Percentiles rank a stretch among this genome's conserved stretches.
Conservation (phyloP, 257 asterid species). For the Solanum paucissectum region DNA sequence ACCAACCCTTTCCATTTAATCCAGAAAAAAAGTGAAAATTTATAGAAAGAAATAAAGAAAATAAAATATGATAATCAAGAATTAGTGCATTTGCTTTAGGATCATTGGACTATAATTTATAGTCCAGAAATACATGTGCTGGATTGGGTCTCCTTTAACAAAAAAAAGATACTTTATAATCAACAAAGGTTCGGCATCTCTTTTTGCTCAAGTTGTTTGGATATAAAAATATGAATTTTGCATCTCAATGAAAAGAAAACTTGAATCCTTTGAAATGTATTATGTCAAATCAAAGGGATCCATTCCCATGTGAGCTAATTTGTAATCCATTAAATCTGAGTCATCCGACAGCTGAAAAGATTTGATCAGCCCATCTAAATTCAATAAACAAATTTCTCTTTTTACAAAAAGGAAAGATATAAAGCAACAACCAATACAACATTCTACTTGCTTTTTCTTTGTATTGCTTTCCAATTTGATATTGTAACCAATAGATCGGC, state of each 20-base stretch:
- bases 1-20: neutral
- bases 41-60: neutral
- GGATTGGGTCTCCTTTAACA: neutral
- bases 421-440: neutral
- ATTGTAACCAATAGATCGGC: neutral
- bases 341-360: neutral
- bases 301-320: constrained; percentile 6
- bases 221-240: neutral
- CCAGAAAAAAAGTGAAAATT: neutral
- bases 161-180: neutral
- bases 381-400: neutral
- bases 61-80: neutral
- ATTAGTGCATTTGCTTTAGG: neutral
- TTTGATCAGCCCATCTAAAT: neutral
- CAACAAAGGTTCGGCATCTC: constrained; percentile 1
- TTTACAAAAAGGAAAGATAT: neutral
- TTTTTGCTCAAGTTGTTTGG: constrained; percentile 2
- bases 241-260: neutral
- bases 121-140: neutral
- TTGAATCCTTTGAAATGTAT: neutral
- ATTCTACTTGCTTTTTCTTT: neutral
- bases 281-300: constrained; percentile 24
- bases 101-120: neutral
- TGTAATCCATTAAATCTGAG: neutral
- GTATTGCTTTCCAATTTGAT: neutral